Evolutionary conservation across 768 basidiomycete genomes (phyloP).

Genomic region (Gelatoporia subvermispora): DNA sequence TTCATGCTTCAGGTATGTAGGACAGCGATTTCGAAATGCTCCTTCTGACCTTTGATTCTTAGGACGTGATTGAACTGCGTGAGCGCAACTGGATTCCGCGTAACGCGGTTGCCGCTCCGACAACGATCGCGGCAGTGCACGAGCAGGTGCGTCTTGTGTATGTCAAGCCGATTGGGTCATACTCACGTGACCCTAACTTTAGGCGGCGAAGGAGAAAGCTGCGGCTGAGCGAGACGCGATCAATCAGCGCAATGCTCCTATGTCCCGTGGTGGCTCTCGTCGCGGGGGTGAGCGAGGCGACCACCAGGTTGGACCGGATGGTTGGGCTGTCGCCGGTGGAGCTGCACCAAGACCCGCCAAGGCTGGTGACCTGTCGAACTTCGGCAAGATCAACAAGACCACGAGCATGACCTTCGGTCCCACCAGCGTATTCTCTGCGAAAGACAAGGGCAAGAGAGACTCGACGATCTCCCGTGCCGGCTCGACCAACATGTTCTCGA

Average conservation of each 20-base stretch:
- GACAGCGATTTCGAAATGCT: background rate
- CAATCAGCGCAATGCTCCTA: conserved; percentile 57
- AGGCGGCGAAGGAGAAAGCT: conserved; percentile 90
- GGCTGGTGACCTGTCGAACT: conserved; percentile 81
- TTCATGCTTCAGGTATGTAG: conserved; percentile 89
- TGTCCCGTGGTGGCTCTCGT: conserved; percentile 89
- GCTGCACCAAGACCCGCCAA: conserved; percentile 51
- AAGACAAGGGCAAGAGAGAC: conserved; percentile 58
- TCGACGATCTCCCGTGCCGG: conserved; percentile 71
- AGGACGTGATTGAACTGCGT: conserved; percentile 91
- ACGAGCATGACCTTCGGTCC: conserved; percentile 78
- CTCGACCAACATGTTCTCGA: conserved; percentile 87
- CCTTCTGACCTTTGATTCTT: conserved; percentile 4
- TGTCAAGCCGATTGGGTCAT: background rate
- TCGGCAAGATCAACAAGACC: conserved; percentile 77
- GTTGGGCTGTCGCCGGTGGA: conserved; percentile 71
- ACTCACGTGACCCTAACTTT: background rate
- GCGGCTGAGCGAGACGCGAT: conserved; percentile 70
- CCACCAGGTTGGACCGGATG: conserved; percentile 66
- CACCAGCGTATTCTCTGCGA: conserved; percentile 74
- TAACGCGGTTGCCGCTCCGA: conserved; percentile 68
- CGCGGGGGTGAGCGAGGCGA: conserved; percentile 70
- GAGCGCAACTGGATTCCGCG: conserved; percentile 76
- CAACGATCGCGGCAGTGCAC: conserved; percentile 87
- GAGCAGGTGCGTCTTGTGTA: conserved; percentile 45